These are phyloP conservation scores for Colletotrichum tropicale DNA, from an alignment of 2,329 filamentous ascomycete species.

Conservation along the genomic window DNA sequence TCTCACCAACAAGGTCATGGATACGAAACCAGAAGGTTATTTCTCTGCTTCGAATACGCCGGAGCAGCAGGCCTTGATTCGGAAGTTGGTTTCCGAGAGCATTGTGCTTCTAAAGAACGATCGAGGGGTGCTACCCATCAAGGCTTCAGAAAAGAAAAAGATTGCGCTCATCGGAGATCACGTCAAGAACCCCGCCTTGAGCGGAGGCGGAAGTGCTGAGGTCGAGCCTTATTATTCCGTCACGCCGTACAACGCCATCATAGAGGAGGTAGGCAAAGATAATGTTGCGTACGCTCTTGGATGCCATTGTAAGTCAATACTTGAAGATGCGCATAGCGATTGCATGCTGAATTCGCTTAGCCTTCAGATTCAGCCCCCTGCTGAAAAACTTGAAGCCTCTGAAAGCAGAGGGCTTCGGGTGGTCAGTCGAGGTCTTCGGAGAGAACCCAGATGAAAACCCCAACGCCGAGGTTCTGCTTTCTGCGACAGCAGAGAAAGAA, in stretches of 20 bases:
- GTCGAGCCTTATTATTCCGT: conserved; percentile 68
- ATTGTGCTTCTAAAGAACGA: conserved; percentile 81
- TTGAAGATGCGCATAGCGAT: not conserved
- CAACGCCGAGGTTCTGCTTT: not conserved
- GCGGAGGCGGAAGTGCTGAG: conserved; percentile 68
- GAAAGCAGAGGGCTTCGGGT: conserved; percentile 2
- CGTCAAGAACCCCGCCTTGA: conserved; percentile 26
- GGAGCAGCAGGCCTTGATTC: conserved; percentile 64
- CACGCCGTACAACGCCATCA: conserved; percentile 74
- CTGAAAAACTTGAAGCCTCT: not conserved
- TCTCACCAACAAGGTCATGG: conserved; percentile 54
- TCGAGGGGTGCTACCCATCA: conserved; percentile 63
- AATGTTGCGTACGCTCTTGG: conserved; percentile 60
- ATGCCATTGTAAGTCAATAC: conserved; percentile 48
- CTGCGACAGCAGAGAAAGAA: conserved; percentile 12
- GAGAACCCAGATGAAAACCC: conserved; percentile 10
- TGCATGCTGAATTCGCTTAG: not conserved
- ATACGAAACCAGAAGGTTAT: conserved; percentile 42
- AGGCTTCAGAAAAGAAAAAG: conserved; percentile 56
- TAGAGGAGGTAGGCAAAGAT: conserved; percentile 30
- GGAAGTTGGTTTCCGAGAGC: conserved; percentile 69
- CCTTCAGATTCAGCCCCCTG: conserved; percentile 19
- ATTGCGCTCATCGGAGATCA: conserved; percentile 26
- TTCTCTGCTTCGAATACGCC: conserved; percentile 51
- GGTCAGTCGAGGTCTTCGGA: conserved; percentile 16